Conservation (phyloP, 345 rosid genomes). For the Populus tremula region DNA sequence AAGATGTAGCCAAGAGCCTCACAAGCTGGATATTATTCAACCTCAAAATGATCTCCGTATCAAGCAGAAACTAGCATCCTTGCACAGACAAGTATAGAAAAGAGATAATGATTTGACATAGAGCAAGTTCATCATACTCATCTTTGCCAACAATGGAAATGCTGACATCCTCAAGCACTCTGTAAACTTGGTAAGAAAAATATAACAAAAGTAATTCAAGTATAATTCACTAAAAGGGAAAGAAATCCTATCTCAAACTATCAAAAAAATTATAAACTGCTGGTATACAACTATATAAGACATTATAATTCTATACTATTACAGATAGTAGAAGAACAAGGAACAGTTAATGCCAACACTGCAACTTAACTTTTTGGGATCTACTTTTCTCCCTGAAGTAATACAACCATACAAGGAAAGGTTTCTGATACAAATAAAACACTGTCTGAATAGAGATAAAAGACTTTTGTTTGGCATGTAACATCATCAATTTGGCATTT, state of each 20-base stretch:
- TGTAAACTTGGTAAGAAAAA: conserved; percentile 56
- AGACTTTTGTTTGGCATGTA: neutral
- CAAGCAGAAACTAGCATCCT: neutral
- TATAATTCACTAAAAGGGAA: neutral
- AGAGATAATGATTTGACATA: conserved; percentile 37
- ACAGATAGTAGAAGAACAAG: neutral
- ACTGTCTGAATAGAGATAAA: neutral
- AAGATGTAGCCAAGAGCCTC: conserved; percentile 6
- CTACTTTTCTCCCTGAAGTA: neutral
- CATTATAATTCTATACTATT: no score
- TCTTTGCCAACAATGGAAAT: conserved; percentile 90
- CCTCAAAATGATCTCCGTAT: neutral
- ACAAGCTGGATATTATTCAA: neutral
- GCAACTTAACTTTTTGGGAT: neutral
- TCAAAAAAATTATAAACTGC: no score
- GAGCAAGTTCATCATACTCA: conserved; percentile 98
- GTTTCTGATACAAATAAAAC: neutral
- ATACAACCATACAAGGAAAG: neutral
- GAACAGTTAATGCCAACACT: neutral
- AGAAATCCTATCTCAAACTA: neutral
- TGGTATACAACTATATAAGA: neutral
- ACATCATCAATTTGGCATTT: neutral
- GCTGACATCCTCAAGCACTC: conserved; percentile 91
- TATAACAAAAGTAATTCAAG: neutral
- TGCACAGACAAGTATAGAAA: conserved; percentile 4